phyloP scores from a whole-genome alignment of 2,329 filamentous ascomycete species.

The Colletotrichum chrysophilum region DNA sequence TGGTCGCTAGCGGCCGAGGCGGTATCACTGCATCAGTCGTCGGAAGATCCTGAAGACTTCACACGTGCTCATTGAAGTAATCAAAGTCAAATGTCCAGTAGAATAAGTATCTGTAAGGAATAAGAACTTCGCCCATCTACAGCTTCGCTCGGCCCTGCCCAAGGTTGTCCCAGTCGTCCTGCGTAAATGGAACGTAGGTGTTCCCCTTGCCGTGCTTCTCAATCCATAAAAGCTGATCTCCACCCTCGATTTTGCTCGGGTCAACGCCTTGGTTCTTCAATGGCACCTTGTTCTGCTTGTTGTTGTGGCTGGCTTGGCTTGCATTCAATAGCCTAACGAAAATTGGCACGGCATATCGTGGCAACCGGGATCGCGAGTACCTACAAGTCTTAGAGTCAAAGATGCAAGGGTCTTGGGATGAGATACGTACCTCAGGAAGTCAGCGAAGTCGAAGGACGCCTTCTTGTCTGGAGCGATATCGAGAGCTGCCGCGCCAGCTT shows the following conservation, averaged over 20 bases:
- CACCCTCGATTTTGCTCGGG: constrained; percentile 22
- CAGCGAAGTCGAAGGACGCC: constrained; percentile 62
- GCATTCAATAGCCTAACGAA: constrained; percentile 70
- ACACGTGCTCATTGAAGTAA: neutral
- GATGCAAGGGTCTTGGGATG: neutral
- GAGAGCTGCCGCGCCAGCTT: constrained; percentile 69
- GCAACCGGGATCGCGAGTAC: constrained; percentile 64
- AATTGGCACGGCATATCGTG: constrained; percentile 76
- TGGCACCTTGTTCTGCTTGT: constrained; percentile 79
- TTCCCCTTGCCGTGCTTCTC: constrained; percentile 53
- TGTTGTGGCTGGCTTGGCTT: constrained; percentile 68
- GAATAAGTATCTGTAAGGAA: neutral
- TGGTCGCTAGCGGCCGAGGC: neutral
- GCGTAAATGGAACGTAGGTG: constrained; percentile 64
- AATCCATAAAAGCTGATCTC: constrained; percentile 57
- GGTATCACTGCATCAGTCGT: neutral
- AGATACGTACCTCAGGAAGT: constrained; percentile 55
- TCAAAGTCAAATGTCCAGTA: neutral
- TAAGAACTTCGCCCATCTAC: neutral
- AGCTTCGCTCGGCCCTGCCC: constrained; percentile 1
- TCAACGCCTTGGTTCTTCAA: constrained; percentile 46
- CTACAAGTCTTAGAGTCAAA: constrained; percentile 26
- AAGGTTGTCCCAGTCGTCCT: constrained; percentile 57
- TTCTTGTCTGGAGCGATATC: constrained; percentile 56
- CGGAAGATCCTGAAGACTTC: neutral